These are phyloP conservation scores for Sporothrix mexicana DNA, from an alignment of 2,329 filamentous ascomycete genomes.

Conservation along the genomic window DNA sequence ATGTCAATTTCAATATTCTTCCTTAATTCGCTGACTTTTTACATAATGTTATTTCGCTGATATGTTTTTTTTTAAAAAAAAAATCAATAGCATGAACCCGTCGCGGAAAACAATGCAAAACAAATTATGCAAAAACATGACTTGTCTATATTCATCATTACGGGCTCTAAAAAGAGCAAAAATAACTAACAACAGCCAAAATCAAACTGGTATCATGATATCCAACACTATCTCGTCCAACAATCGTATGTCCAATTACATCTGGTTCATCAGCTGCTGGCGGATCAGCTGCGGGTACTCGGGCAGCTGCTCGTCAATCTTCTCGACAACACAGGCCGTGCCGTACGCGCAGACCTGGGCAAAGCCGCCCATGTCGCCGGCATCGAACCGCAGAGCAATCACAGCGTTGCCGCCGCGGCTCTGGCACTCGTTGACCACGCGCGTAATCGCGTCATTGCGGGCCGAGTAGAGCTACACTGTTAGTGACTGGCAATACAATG, in stretches of 20 bases:
- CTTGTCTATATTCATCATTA: not conserved
- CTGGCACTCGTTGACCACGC: constrained; percentile 63
- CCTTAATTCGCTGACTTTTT: no score
- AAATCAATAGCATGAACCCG: not conserved
- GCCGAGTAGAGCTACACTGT: constrained; percentile 56
- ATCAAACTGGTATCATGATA: constrained; percentile 25
- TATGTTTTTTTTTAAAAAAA: not conserved
- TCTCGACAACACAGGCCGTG: constrained; percentile 63
- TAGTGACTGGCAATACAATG: constrained; percentile 20
- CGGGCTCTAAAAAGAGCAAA: not conserved
- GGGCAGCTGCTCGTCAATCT: constrained; percentile 49
- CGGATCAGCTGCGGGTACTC: constrained; percentile 41
- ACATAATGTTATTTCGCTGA: no score
- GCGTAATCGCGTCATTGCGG: constrained; percentile 63
- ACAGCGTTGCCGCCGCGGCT: constrained; percentile 64
- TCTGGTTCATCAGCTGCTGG: constrained; percentile 6
- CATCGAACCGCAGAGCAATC: constrained; percentile 64
- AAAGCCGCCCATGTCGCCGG: constrained; percentile 59
- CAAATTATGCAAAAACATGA: not conserved
- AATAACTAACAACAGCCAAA: not conserved
- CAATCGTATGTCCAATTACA: not conserved
- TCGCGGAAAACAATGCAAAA: no score
- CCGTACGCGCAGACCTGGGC: constrained; percentile 66
- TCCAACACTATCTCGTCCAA: not conserved
- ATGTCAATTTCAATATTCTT: no score